phyloP scores from a whole-genome alignment of 495 filamentous ascomycete species.

The Trichoderma asperelloides region DNA sequence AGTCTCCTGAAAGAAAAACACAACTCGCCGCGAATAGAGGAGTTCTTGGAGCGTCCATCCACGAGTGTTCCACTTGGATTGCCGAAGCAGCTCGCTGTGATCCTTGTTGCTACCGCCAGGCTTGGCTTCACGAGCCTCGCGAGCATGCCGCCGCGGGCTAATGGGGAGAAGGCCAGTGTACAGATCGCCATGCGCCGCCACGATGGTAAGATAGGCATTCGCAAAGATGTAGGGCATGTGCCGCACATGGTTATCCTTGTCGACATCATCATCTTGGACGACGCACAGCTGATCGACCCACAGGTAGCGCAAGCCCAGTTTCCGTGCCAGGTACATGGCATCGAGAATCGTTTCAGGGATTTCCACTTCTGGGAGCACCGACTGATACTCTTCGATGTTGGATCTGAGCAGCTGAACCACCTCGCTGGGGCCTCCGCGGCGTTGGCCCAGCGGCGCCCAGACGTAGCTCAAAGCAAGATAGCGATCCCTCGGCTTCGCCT shows the following conservation, averaged over 20 bases:
- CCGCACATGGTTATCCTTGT: conserved; percentile 16
- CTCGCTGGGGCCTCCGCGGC: background rate
- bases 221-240: conserved; percentile 22
- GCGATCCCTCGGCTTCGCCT: conserved; percentile 9
- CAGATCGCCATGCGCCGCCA: conserved; percentile 16
- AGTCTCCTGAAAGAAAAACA: conserved; percentile 13
- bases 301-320: conserved; percentile 17
- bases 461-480: conserved; percentile 20
- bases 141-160: background rate
- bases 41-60: conserved; percentile 19
- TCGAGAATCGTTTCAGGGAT: conserved; percentile 15
- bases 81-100: conserved; percentile 8
- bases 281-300: conserved; percentile 25
- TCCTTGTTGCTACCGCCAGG: background rate
- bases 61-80: conserved; percentile 12
- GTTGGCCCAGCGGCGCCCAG: conserved; percentile 12
- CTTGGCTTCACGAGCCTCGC: background rate
- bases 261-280: conserved; percentile 17
- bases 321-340: conserved; percentile 13
- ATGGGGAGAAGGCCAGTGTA: conserved; percentile 11
- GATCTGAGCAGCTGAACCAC: conserved; percentile 8
- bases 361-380: conserved; percentile 8
- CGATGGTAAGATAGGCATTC: conserved; percentile 20
- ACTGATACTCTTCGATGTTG: conserved; percentile 6
- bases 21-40: conserved; percentile 12